Evolutionary conservation across 1,139 yeast species (phyloP), one percentile per base, ranked within the genome.

Genomic region (Sugiyamaella castrensis): DNA sequence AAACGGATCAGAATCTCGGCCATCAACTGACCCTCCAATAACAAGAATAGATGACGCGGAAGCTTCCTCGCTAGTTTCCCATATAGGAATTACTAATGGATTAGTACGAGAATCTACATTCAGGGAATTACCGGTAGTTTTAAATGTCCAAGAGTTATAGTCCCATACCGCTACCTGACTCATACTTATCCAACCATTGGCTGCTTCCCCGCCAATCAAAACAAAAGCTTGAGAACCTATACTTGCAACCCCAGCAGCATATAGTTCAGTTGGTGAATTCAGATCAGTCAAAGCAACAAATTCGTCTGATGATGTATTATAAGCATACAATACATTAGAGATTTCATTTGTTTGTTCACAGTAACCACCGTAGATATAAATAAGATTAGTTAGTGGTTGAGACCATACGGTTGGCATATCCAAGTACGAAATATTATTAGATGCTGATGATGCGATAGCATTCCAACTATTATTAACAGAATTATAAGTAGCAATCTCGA

Each of bases 81-180:
- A 44, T 7, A 66, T 43, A 0, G 84, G 84, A 11, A 81, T 60
- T 1, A 73, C 69, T 51, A 80, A 57, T 0, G 84, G 70, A 35
- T 66, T 62, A 1, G 71, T 70, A 45, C 86, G 68, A 10, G 83
- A 70, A 52, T 76, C 79, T 3, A 80, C 71, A 1, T 57, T 55
- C 8, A 66, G 47, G 29, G 63, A 53, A 15, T 62, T 62, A 8
- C 56, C 57, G 2, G 68, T 63, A 2, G 68, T 55, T 49, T 70
- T 69, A 61, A 79, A 81, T 2, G 81, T 71, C 87, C 87, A 82
- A 1, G 82, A 68, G 43, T 70, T 71, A 49, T 75, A 76, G 53
- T 77, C 79, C 82, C 84, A 81, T 1, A 79, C 59, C 0, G 86
- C 85, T 6, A 80, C 62, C 62, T 81, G 86, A 56, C 73, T 72